A percentile compares a stretch with the other conserved stretches of the same genome.
Evolutionary conservation across 2,329 filamentous ascomycete genomes (phyloP).

Genomic region (Ophiocordyceps camponoti-saundersi): DNA sequence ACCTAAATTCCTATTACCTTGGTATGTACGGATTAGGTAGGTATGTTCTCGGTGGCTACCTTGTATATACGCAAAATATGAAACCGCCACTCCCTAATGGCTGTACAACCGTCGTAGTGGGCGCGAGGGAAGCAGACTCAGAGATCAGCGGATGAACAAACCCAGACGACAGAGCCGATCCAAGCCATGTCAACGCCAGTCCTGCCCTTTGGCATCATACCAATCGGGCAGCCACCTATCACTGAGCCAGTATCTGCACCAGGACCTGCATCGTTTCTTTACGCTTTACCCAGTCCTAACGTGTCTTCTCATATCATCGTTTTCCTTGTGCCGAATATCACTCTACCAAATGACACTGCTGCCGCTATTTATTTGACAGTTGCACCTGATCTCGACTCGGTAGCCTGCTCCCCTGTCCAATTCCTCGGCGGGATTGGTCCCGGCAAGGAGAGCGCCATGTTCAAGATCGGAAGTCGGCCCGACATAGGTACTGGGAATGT

Average conservation of each 20-base stretch:
- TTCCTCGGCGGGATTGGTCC: conserved; percentile 81
- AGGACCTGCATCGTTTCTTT: conserved; percentile 38
- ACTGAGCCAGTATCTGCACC: conserved; percentile 35
- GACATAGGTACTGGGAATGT: conserved; percentile 27
- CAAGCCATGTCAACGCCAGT: too few relatives aligned
- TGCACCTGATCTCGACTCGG: conserved; percentile 19
- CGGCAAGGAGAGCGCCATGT: conserved; percentile 83
- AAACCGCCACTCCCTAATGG: too few relatives aligned
- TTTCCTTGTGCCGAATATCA: conserved; percentile 66
- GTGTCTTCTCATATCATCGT: conserved; percentile 72
- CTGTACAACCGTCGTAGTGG: too few relatives aligned
- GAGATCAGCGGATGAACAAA: too few relatives aligned
- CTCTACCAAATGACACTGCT: conserved; percentile 58
- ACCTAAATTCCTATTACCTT: too few relatives aligned
- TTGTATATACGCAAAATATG: too few relatives aligned
- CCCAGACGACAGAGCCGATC: too few relatives aligned
- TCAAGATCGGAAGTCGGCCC: conserved; percentile 43
- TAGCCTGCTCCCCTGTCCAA: conserved; percentile 42
- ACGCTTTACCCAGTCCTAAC: conserved; percentile 26
- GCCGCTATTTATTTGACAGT: conserved; percentile 79
- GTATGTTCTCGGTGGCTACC: too few relatives aligned
- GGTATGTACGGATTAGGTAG: too few relatives aligned
- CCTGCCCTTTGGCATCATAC: conserved; percentile 37
- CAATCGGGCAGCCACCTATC: conserved; percentile 40
- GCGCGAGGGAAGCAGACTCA: too few relatives aligned